Evolutionary conservation across 257 asterid species (phyloP).

Genomic region (Anisodus tanguticus): DNA sequence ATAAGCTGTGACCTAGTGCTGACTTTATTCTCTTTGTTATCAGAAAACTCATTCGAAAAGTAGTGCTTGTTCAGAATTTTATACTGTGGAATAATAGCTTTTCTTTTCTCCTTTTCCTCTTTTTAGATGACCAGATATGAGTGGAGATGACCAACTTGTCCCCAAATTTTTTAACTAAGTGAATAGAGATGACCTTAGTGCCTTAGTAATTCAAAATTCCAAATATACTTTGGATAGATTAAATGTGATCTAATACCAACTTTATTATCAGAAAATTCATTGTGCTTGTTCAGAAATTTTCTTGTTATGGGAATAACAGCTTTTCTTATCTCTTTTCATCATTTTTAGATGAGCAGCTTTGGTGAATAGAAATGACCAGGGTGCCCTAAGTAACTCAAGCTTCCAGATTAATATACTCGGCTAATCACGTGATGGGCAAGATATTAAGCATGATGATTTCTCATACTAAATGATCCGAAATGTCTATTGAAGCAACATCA

Average conservation of each 20-base stretch:
- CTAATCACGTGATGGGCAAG: background rate
- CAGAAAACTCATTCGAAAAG: background rate
- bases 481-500: background rate
- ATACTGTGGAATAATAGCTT: too few species aligned
- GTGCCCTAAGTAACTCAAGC: background rate
- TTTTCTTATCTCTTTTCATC: background rate
- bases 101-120: too few species aligned
- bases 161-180: too few species aligned
- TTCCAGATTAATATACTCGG: background rate
- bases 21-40: background rate
- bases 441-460: background rate
- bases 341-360: background rate
- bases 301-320: background rate
- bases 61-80: too few species aligned
- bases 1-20: background rate
- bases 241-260: too few species aligned
- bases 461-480: background rate
- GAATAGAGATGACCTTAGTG: too few species aligned
- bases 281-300: too few species aligned
- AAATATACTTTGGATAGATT: too few species aligned
- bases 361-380: background rate
- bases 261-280: too few species aligned
- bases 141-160: too few species aligned
- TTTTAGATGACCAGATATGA: too few species aligned
- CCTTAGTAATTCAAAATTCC: too few species aligned